A percentile compares a stretch with the other conserved stretches of the same genome.
Evolutionary conservation across 805 yeast genomes (phyloP).

Genomic region (Wickerhamiella occidentalis): DNA sequence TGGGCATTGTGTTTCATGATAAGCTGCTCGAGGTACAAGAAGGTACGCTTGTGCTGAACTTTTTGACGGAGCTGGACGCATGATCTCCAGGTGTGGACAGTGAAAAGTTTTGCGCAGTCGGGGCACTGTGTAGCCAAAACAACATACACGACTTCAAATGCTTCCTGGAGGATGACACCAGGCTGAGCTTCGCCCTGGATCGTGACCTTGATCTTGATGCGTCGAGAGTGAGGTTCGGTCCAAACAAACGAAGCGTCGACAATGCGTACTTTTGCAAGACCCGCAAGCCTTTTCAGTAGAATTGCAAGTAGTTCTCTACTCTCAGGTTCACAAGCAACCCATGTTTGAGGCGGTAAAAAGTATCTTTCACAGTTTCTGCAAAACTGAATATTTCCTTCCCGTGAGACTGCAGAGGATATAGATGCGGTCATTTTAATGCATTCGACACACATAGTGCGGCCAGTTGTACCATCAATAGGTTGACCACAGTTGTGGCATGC

Average conservation of each 20-base stretch:
- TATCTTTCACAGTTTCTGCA: slow-evolving; percentile 96
- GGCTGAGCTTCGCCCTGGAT: slow-evolving; percentile 88
- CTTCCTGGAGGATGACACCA: slow-evolving; percentile 85
- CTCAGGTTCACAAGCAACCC: slow-evolving; percentile 86
- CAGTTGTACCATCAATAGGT: slow-evolving; percentile 89
- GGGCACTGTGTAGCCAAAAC: slow-evolving; percentile 96
- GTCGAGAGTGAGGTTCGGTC: slow-evolving; percentile 98
- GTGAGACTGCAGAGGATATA: slow-evolving; percentile 85
- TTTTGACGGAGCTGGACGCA: slow-evolving; percentile 96
- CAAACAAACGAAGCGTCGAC: slow-evolving; percentile 90
- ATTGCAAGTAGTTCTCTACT: slow-evolving; percentile 85
- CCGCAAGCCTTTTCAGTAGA: slow-evolving; percentile 77
- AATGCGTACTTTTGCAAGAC: slow-evolving; percentile 72
- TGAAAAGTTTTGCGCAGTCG: slow-evolving; percentile 94
- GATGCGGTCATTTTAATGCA: slow-evolving; percentile 90
- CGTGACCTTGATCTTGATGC: slow-evolving; percentile 80
- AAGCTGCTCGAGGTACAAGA: slow-evolving; percentile 87
- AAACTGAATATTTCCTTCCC: slow-evolving; percentile 75
- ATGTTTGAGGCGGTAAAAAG: slow-evolving; percentile 85
- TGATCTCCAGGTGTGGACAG: slow-evolving; percentile 97
- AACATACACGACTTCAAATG: slow-evolving; percentile 85
- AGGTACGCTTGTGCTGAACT: slow-evolving; percentile 93
- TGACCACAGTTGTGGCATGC: slow-evolving; percentile 97
- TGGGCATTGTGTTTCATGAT: slow-evolving; percentile 89
- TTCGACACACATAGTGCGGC: slow-evolving; percentile 92